Evolutionary conservation across 148 eudicot species (phyloP).

Genomic region (Simmondsia chinensis): DNA sequence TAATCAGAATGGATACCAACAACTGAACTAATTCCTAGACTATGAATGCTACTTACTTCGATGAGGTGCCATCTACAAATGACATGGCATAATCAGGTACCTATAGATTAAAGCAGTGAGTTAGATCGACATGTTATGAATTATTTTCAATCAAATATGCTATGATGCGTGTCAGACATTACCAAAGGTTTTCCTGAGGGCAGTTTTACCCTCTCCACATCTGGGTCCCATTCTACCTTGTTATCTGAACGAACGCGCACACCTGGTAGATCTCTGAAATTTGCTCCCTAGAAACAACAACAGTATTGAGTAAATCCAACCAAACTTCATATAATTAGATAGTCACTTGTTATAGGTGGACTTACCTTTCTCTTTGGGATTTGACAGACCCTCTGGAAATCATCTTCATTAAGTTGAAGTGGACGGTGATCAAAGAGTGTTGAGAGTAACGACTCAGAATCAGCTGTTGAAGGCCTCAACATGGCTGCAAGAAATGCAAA

Average conservation of each 20-base stretch:
- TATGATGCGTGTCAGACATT: too few species aligned
- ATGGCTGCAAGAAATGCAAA: slow-evolving; percentile 23
- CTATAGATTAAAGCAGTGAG: too few species aligned
- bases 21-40: neutral
- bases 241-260: slow-evolving; percentile 49
- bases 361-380: slow-evolving; percentile 68
- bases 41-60: slow-evolving; percentile 42
- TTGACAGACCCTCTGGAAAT: slow-evolving; percentile 50
- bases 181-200: slow-evolving; percentile 76
- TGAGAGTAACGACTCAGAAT: neutral
- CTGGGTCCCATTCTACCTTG: slow-evolving; percentile 57
- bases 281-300: slow-evolving; percentile 53
- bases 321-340: too few species aligned
- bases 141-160: too few species aligned
- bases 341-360: neutral
- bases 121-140: too few species aligned
- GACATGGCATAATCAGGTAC: slow-evolving; percentile 78
- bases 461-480: slow-evolving; percentile 12
- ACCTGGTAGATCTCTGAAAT: slow-evolving; percentile 63
- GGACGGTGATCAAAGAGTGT: slow-evolving; percentile 64
- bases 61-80: slow-evolving; percentile 49
- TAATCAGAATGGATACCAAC: neutral
- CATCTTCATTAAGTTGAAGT: slow-evolving; percentile 47
- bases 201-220: slow-evolving; percentile 29
- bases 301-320: neutral